Conservation (phyloP, 2,329 filamentous ascomycete species). For the Didymosphaeria variabile region DNA sequence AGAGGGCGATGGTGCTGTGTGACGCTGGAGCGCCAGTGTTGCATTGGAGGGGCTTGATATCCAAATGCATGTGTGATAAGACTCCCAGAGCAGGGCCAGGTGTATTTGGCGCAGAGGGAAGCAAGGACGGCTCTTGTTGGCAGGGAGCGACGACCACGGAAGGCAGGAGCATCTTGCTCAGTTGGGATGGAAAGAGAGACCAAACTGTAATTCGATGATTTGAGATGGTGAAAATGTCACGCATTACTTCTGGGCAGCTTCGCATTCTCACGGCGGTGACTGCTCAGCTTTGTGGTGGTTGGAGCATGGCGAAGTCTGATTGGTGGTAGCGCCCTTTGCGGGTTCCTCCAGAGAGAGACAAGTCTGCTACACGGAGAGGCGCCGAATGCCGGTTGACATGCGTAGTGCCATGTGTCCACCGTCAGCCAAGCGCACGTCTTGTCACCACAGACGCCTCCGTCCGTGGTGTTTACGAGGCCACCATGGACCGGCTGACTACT, state of each 20-base stretch:
- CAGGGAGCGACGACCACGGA: conserved; percentile 10
- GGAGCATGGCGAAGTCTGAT: not conserved
- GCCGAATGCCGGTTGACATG: conserved; percentile 1
- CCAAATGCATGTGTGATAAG: conserved; percentile 17
- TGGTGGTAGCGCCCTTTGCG: conserved; percentile 4
- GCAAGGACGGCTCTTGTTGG: conserved; percentile 14
- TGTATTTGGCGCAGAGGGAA: conserved; percentile 13
- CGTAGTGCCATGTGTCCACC: not conserved
- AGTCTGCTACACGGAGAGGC: conserved; percentile 1
- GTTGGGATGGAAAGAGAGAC: not conserved
- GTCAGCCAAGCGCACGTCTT: not conserved
- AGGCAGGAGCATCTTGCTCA: conserved; percentile 1
- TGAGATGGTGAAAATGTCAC: not conserved
- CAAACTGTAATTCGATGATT: not conserved
- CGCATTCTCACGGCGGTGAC: not conserved
- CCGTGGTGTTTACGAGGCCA: not conserved
- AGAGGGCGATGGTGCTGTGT: conserved; percentile 32
- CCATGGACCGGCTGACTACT: not conserved
- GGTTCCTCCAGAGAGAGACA: not conserved
- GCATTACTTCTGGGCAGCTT: not conserved
- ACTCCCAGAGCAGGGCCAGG: conserved; percentile 10
- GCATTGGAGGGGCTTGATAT: conserved; percentile 20
- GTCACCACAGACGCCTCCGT: not conserved
- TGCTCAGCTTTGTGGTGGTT: not conserved
- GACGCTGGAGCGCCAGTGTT: conserved; percentile 26